Evolutionary conservation across 129 eudicot species (phyloP).

Genomic region (Helichrysum umbraculigerum): DNA sequence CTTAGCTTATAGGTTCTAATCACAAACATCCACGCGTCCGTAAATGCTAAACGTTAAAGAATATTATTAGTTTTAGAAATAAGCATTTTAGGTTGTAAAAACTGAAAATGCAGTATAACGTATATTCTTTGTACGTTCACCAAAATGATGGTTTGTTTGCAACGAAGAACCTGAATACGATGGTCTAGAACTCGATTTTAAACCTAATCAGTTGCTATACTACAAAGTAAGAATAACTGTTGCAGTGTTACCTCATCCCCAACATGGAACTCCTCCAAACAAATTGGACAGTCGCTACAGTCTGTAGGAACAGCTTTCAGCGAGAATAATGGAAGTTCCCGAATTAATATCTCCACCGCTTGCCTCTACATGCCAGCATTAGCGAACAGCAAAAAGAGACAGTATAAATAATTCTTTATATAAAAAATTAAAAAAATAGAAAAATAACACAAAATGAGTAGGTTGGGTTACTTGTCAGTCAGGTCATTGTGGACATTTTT

Average conservation of each 20-base stretch:
- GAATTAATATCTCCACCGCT: conserved; percentile 85
- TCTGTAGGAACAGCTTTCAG: conserved; percentile 97
- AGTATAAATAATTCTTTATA: background rate
- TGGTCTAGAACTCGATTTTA: background rate
- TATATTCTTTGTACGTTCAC: background rate
- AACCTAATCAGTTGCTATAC: background rate
- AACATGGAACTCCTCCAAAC: conserved; percentile 91
- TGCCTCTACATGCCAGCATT: conserved; percentile 56
- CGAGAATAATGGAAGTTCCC: conserved; percentile 82
- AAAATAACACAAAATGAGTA: background rate
- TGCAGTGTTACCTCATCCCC: conserved; percentile 88
- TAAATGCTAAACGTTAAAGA: background rate
- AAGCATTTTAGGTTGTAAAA: background rate
- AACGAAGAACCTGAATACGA: background rate
- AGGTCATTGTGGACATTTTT: no score
- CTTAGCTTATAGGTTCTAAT: background rate
- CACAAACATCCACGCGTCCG: background rate
- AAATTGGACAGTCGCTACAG: conserved; percentile 97
- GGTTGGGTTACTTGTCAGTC: background rate
- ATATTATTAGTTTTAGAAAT: background rate
- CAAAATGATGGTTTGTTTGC: background rate
- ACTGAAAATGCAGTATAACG: background rate
- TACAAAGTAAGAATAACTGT: background rate
- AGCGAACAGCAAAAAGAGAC: background rate
- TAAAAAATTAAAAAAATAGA: background rate